A percentile compares a stretch with the other conserved stretches of the same genome.
Evolutionary conservation across 2,329 filamentous ascomycete genomes (phyloP).

Genomic region (Fusarium paranaense): DNA sequence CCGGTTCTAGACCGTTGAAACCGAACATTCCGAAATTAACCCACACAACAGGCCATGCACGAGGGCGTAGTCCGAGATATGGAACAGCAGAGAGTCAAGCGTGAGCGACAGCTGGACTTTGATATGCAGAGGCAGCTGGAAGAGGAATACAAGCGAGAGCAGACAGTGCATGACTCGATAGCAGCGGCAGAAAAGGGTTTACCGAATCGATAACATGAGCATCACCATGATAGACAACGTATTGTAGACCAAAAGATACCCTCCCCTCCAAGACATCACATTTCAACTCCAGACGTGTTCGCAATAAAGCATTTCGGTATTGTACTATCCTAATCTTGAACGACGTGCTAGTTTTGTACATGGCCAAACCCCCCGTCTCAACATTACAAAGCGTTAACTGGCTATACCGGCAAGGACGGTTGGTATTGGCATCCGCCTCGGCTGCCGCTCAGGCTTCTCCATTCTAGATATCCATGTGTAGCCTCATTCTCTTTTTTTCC

Average conservation of each 20-base stretch:
- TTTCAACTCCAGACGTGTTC: conserved; percentile 10
- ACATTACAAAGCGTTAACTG: conserved; percentile 41
- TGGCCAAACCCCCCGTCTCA: conserved; percentile 13
- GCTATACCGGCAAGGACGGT: conserved; percentile 2
- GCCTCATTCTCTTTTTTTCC: conserved; percentile 18
- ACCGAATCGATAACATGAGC: conserved; percentile 40
- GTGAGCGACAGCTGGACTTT: conserved; percentile 92
- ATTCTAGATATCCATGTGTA: conserved; percentile 18
- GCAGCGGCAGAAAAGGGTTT: conserved; percentile 39
- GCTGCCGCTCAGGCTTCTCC: conserved; percentile 1
- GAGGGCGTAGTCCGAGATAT: conserved; percentile 93
- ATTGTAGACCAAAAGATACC: conserved; percentile 22
- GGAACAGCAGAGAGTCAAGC: conserved; percentile 91
- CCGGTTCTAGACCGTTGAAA: background rate
- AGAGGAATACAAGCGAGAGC: conserved; percentile 88
- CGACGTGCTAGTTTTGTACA: conserved; percentile 37
- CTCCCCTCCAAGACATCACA: conserved; percentile 30
- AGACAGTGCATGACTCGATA: conserved; percentile 72
- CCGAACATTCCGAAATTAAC: conserved; percentile 13
- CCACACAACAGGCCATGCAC: conserved; percentile 82
- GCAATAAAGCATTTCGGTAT: conserved; percentile 39
- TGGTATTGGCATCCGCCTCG: conserved; percentile 13
- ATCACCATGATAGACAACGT: background rate
- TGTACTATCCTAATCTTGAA: conserved; percentile 35
- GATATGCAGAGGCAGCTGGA: conserved; percentile 89